A percentile compares a stretch with the other conserved stretches of the same genome.
Conservation (phyloP, 2,329 filamentous ascomycete species). For the Trichoderma polysporum region DNA sequence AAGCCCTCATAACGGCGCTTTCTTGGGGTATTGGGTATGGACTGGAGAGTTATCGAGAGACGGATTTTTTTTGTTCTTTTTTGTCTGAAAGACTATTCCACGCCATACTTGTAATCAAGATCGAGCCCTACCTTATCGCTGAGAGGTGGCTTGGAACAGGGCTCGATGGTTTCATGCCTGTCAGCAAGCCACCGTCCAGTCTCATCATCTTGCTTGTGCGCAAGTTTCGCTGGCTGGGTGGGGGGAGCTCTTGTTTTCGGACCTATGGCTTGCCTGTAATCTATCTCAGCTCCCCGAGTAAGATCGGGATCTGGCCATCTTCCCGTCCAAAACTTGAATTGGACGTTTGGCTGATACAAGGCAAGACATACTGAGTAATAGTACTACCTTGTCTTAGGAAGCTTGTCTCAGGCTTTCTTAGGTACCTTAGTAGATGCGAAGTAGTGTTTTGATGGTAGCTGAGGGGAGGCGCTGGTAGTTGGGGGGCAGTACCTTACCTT, state of each 20-base stretch:
- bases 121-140: background rate
- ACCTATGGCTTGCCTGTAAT: background rate
- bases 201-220: background rate
- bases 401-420: too few relatives aligned
- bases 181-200: slow-evolving; percentile 9
- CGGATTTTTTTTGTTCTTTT: background rate
- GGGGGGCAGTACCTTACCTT: background rate
- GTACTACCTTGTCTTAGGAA: background rate
- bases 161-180: slow-evolving; percentile 1
- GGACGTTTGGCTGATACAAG: background rate
- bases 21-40: background rate
- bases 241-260: background rate
- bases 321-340: background rate
- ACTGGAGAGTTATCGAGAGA: background rate
- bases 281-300: background rate
- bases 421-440: background rate
- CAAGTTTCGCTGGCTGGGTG: background rate
- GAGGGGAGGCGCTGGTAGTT: background rate
- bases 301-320: background rate
- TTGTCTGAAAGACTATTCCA: background rate
- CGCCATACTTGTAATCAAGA: background rate
- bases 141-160: background rate
- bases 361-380: background rate
- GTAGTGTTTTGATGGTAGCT: background rate
- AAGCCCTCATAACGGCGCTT: background rate